Evolutionary conservation across 2,329 filamentous ascomycete species (phyloP).

Genomic region (Pseudogymnoascus sp.): DNA sequence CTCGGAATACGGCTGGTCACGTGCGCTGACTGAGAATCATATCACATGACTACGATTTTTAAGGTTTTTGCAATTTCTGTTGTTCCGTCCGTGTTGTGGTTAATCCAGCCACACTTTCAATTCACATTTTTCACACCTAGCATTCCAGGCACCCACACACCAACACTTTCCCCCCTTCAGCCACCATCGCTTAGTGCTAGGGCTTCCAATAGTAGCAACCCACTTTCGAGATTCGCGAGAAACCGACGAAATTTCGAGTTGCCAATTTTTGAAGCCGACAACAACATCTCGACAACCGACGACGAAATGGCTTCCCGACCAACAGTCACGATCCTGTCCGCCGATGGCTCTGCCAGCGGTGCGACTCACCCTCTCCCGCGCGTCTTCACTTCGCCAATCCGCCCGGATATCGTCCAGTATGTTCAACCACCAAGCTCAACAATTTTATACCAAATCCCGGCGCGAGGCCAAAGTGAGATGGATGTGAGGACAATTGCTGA

Average conservation of each 20-base stretch:
- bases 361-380: conserved; percentile 86
- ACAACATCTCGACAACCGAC: conserved; percentile 17
- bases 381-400: conserved; percentile 96
- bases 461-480: background rate
- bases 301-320: conserved; percentile 79
- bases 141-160: background rate
- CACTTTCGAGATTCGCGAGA: conserved; percentile 8
- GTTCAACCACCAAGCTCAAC: conserved; percentile 25
- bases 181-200: conserved; percentile 3
- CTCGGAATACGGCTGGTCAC: background rate
- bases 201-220: conserved; percentile 6
- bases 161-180: background rate
- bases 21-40: background rate
- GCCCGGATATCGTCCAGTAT: conserved; percentile 97
- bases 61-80: background rate
- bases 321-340: conserved; percentile 94
- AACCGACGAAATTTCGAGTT: conserved; percentile 9
- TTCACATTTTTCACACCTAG: background rate
- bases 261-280: conserved; percentile 15
- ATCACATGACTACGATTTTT: background rate
- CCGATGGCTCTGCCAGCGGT: conserved; percentile 87
- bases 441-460: background rate
- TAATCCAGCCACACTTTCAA: background rate
- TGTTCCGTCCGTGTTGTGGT: background rate
- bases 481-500: conserved; percentile 4